Percentiles rank a stretch among this genome's conserved stretches.
These are phyloP conservation scores for Candida endomychidarum DNA, from an alignment of 805 yeast genomes.

Conservation along the genomic window DNA sequence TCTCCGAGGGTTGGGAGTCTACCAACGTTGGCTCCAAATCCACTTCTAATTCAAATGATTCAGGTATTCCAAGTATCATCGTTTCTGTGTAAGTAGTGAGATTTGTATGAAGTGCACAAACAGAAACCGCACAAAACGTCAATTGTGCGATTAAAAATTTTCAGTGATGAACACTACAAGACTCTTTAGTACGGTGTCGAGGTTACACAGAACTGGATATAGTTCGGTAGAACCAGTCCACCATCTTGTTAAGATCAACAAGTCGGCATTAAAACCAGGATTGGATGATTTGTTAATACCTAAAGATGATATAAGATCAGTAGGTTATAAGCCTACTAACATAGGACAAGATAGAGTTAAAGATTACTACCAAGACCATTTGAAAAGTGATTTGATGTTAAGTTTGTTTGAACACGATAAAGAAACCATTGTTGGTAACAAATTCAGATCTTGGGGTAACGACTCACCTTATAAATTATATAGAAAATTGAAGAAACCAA, in stretches of 20 bases:
- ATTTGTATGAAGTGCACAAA: no score
- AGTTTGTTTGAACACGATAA: conserved; percentile 73
- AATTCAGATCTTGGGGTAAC: conserved; percentile 82
- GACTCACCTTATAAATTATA: conserved; percentile 85
- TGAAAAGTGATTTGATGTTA: conserved; percentile 75
- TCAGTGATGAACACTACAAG: conserved; percentile 4
- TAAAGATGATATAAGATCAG: conserved; percentile 75
- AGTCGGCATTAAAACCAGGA: conserved; percentile 70
- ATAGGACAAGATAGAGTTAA: conserved; percentile 77
- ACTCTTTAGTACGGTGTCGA: conserved; percentile 38
- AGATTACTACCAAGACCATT: conserved; percentile 73
- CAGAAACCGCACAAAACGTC: no score
- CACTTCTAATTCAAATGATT: conserved; percentile 20
- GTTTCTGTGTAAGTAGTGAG: no score
- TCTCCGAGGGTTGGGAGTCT: background rate
- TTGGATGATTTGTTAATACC: conserved; percentile 66
- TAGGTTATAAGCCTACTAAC: conserved; percentile 70
- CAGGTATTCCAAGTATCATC: conserved; percentile 31
- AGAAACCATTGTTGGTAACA: conserved; percentile 56
- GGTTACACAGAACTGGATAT: conserved; percentile 48
- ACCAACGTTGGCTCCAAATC: conserved; percentile 4
- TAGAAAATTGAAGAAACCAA: conserved; percentile 75
- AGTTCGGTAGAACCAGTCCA: conserved; percentile 90
- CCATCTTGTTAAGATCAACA: conserved; percentile 76
- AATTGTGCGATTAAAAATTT: conserved; percentile 4